Percentiles rank a stretch among this genome's conserved stretches.
These are phyloP conservation scores for Coriaria nepalensis DNA, from an alignment of 306 rosid genomes.

Conservation along the genomic window DNA sequence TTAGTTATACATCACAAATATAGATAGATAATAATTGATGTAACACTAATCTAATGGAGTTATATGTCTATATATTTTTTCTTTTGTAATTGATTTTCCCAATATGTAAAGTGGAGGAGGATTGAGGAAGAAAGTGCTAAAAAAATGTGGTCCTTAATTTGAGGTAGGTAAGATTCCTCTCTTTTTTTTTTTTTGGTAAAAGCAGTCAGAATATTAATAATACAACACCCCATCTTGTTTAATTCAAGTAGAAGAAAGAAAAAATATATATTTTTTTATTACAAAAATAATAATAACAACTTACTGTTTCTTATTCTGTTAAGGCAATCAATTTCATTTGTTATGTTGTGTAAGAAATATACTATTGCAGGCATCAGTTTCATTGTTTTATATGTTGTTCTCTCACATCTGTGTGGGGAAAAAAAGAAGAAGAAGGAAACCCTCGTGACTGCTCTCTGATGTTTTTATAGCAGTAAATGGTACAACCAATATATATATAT, in stretches of 20 bases:
- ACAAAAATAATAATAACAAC: conserved; percentile 34
- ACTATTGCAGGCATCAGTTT: conserved; percentile 31
- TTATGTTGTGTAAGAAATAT: conserved; percentile 1
- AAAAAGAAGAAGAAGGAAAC: conserved; percentile 15
- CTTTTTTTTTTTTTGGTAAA: too few species aligned
- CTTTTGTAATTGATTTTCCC: too few species aligned
- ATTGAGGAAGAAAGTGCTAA: conserved; percentile 11
- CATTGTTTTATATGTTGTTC: conserved; percentile 72
- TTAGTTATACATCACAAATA: too few species aligned
- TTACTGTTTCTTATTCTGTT: neutral
- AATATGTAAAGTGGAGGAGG: neutral
- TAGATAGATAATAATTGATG: too few species aligned
- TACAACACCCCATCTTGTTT: conserved; percentile 6
- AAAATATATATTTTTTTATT: conserved; percentile 17
- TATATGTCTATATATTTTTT: neutral
- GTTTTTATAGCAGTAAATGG: too few species aligned
- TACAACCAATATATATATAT: too few species aligned
- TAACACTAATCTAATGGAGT: neutral
- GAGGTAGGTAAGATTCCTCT: too few species aligned
- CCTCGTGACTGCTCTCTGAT: conserved; percentile 76
- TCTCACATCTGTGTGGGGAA: conserved; percentile 46
- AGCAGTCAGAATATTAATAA: conserved; percentile 20
- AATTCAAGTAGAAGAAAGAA: neutral
- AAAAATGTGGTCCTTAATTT: too few species aligned
- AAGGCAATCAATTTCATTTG: neutral